phyloP scores from a whole-genome alignment of 495 filamentous ascomycete genomes.

The Annulohypoxylon moriforme region DNA sequence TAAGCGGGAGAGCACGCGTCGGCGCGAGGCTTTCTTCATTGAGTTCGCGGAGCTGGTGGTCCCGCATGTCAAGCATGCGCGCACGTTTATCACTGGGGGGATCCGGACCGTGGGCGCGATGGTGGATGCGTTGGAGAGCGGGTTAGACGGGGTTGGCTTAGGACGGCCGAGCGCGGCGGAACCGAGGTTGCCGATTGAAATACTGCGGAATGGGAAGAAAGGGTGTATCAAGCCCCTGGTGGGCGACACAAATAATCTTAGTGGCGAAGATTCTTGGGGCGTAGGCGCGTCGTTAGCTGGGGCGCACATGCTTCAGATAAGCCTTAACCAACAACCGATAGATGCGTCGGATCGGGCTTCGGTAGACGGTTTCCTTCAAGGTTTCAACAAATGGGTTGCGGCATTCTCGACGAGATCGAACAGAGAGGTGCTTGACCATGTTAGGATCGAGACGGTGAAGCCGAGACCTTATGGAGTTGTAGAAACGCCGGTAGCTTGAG shows the following conservation, averaged over 20 bases:
- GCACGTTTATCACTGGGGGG: constrained; percentile 71
- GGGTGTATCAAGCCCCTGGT: constrained; percentile 54
- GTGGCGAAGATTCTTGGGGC: constrained; percentile 27
- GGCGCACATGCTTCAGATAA: constrained; percentile 59
- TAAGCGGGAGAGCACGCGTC: constrained; percentile 64
- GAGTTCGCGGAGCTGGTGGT: constrained; percentile 72
- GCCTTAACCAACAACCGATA: constrained; percentile 63
- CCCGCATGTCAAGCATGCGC: constrained; percentile 64
- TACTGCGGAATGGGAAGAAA: constrained; percentile 60
- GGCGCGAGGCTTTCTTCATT: constrained; percentile 73
- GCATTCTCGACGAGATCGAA: constrained; percentile 24
- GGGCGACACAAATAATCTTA: constrained; percentile 31
- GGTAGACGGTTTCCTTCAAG: constrained; percentile 28
- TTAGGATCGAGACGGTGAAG: constrained; percentile 23
- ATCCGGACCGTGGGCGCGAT: constrained; percentile 70
- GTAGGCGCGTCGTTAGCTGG: constrained; percentile 35
- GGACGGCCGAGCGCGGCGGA: constrained; percentile 66
- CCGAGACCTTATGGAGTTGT: constrained; percentile 14
- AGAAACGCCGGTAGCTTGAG: constrained; percentile 9
- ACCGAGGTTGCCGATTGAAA: constrained; percentile 58
- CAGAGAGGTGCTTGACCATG: constrained; percentile 35
- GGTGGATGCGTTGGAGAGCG: constrained; percentile 66
- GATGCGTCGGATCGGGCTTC: constrained; percentile 47
- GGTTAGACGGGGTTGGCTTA: constrained; percentile 67
- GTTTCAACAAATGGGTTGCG: constrained; percentile 29